Conservation (phyloP, 73 alveolate genomes). For the Tetrahymena malaccensis region DNA sequence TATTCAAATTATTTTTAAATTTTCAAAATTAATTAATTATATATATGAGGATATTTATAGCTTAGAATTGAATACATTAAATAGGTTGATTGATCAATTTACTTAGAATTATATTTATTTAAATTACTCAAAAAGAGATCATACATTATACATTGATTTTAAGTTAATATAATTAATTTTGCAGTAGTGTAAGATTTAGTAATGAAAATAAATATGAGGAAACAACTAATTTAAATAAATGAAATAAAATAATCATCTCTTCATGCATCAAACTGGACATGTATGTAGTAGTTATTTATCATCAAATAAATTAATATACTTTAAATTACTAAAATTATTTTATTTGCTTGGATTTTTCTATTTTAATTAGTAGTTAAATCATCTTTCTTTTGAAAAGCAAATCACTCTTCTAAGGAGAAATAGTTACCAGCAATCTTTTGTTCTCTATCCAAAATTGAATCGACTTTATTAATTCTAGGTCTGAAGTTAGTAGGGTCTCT, state of each 20-base stretch:
- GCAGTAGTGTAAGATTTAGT: too few species aligned
- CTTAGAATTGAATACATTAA: neutral
- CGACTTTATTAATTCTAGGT: conserved; percentile 97
- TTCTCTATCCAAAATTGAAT: conserved; percentile 93
- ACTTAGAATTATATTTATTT: too few species aligned
- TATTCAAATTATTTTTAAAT: neutral
- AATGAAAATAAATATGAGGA: neutral
- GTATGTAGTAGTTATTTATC: neutral
- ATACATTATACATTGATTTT: too few species aligned
- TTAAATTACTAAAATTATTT: too few species aligned
- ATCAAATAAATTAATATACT: neutral
- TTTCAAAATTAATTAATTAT: neutral
- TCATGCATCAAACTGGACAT: neutral
- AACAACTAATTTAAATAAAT: too few species aligned
- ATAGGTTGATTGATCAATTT: neutral
- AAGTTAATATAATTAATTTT: too few species aligned
- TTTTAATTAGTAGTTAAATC: neutral
- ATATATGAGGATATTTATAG: neutral
- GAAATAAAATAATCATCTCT: neutral
- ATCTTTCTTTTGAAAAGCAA: neutral
- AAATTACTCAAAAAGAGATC: neutral
- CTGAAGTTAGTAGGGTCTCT: conserved; percentile 98
- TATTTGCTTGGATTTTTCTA: neutral
- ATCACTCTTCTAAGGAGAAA: conserved; percentile 84
- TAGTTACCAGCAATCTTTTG: conserved; percentile 89